Evolutionary conservation across 345 rosid genomes (phyloP).

Genomic region (Eucalyptus paniculata): DNA sequence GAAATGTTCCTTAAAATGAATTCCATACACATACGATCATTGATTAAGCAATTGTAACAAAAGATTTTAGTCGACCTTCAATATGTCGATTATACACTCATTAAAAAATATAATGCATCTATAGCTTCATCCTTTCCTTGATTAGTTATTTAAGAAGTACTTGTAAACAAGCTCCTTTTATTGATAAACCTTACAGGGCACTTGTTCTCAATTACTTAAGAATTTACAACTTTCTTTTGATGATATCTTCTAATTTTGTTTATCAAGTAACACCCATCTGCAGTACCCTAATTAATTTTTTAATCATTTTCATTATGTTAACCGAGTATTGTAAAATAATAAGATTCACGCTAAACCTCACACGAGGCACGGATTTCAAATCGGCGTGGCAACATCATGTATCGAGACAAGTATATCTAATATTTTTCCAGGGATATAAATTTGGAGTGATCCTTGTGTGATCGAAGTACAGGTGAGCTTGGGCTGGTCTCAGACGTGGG

Average conservation of each 20-base stretch:
- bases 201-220: too few species aligned
- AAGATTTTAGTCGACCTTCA: neutral
- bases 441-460: neutral
- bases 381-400: neutral
- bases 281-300: neutral
- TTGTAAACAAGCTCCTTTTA: neutral
- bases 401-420: neutral
- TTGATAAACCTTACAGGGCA: too few species aligned
- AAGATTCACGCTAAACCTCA: neutral
- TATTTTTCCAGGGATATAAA: neutral
- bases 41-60: neutral
- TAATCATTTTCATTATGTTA: neutral
- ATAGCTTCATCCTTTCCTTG: neutral
- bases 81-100: neutral
- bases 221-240: neutral
- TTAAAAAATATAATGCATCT: neutral
- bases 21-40: neutral
- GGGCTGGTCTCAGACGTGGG: neutral
- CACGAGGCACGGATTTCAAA: neutral
- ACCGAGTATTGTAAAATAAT: neutral
- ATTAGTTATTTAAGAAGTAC: neutral
- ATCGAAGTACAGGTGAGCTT: neutral
- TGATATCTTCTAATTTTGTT: neutral
- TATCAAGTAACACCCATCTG: neutral
- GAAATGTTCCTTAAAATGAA: neutral